These are phyloP conservation scores for Seiridium unicorne DNA, from an alignment of 2,329 filamentous ascomycete species.

Conservation along the genomic window DNA sequence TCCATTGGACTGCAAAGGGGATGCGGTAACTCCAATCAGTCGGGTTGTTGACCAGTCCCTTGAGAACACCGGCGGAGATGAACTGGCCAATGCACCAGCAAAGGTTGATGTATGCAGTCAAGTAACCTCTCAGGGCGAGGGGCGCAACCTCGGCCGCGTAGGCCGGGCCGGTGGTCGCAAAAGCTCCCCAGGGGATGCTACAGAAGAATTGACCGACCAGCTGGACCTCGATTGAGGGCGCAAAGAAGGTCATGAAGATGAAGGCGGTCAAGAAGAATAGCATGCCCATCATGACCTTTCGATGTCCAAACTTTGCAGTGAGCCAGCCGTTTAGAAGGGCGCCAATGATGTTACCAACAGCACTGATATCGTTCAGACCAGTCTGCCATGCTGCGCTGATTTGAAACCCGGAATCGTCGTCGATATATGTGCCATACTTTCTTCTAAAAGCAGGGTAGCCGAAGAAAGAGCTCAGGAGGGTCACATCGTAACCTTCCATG, in stretches of 20 bases:
- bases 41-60: conserved; percentile 17
- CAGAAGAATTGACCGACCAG: conserved; percentile 46
- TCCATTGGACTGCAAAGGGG: conserved; percentile 39
- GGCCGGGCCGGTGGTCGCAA: conserved; percentile 20
- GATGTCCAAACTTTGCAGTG: conserved; percentile 40
- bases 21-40: conserved; percentile 26
- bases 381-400: conserved; percentile 52
- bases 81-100: conserved; percentile 21
- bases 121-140: conserved; percentile 19
- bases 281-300: conserved; percentile 39
- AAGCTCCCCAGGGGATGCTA: conserved; percentile 15
- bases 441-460: conserved; percentile 37
- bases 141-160: conserved; percentile 26
- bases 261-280: conserved; percentile 40
- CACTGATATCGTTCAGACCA: conserved; percentile 36
- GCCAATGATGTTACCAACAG: conserved; percentile 36
- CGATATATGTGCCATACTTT: conserved; percentile 37
- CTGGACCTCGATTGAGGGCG: conserved; percentile 39
- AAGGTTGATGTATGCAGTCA: conserved; percentile 24
- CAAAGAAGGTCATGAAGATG: conserved; percentile 50
- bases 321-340: conserved; percentile 40
- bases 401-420: conserved; percentile 31
- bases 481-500: conserved; percentile 52
- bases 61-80: conserved; percentile 22
- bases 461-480: conserved; percentile 44